These are phyloP conservation scores for Cyclotella choctawhatcheeana DNA, from an alignment of 108 stramenopile genomes.

Conservation along the genomic window DNA sequence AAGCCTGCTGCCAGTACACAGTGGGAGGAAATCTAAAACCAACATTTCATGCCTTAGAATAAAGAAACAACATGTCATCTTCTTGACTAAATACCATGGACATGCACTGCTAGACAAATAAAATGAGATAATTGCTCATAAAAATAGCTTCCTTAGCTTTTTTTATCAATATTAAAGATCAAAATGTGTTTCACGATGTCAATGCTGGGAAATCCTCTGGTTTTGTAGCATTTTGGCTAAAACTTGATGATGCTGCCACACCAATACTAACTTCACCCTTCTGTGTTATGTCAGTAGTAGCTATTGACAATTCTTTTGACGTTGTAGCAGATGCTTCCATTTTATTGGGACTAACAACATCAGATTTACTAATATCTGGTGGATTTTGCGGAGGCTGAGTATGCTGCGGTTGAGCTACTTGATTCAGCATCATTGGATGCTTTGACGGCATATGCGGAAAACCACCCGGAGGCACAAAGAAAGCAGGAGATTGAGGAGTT, in stretches of 20 bases:
- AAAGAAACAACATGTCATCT: no score
- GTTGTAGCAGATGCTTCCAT: neutral
- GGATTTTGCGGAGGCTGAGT: neutral
- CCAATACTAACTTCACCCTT: neutral
- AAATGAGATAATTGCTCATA: no score
- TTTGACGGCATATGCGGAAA: neutral
- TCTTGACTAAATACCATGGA: no score
- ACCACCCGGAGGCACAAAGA: neutral
- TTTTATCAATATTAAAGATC: no score
- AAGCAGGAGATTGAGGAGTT: slow-evolving; percentile 11
- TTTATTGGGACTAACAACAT: neutral
- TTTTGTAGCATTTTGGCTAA: neutral
- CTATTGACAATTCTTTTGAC: neutral
- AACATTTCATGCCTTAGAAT: no score
- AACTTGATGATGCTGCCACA: neutral
- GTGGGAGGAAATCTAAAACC: no score
- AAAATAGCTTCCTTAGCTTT: no score
- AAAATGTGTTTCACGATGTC: neutral
- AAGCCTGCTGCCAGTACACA: no score
- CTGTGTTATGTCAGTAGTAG: no score
- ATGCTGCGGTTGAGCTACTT: neutral
- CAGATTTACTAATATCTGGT: no score
- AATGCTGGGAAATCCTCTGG: slow-evolving; percentile 44
- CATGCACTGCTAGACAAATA: no score
- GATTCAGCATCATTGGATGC: neutral